phyloP scores from a whole-genome alignment of 345 rosid species.

The Bretschneidera sinensis region DNA sequence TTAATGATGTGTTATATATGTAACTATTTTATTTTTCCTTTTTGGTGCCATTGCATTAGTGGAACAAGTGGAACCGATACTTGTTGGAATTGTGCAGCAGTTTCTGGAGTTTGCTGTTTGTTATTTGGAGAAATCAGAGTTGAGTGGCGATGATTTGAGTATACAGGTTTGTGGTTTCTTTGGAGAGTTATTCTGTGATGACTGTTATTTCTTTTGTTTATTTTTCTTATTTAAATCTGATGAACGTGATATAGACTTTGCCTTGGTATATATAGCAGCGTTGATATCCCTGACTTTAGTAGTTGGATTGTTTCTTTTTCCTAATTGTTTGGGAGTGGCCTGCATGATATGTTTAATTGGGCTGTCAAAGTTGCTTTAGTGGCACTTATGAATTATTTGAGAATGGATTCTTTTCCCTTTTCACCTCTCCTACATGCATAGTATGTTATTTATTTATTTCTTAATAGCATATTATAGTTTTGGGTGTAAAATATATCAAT shows the following conservation, averaged over 20 bases:
- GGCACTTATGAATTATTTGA: too few species aligned
- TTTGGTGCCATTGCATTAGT: conserved; percentile 38
- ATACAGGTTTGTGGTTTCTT: conserved; percentile 51
- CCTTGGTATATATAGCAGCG: background rate
- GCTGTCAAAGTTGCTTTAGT: too few species aligned
- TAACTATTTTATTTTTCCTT: conserved; percentile 2
- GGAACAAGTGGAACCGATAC: conserved; percentile 65
- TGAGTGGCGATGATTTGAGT: conserved; percentile 42
- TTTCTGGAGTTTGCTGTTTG: conserved; percentile 73
- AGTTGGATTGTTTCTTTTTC: background rate
- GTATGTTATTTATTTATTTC: too few species aligned
- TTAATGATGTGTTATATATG: background rate
- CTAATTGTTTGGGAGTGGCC: conserved; percentile 3
- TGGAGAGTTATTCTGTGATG: background rate
- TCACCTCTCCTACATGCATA: too few species aligned
- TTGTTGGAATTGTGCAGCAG: conserved; percentile 61
- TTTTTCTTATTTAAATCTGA: background rate
- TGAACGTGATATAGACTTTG: conserved; percentile 9
- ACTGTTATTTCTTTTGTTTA: conserved; percentile 8
- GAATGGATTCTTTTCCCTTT: too few species aligned
- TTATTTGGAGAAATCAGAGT: conserved; percentile 65
- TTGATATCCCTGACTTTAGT: background rate
- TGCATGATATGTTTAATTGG: background rate
- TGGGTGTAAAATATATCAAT: too few species aligned
- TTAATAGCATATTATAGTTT: too few species aligned